A percentile compares a stretch with the other conserved stretches of the same genome.
phyloP scores from a whole-genome alignment of 495 filamentous ascomycete species.

The Neurospora discreta region DNA sequence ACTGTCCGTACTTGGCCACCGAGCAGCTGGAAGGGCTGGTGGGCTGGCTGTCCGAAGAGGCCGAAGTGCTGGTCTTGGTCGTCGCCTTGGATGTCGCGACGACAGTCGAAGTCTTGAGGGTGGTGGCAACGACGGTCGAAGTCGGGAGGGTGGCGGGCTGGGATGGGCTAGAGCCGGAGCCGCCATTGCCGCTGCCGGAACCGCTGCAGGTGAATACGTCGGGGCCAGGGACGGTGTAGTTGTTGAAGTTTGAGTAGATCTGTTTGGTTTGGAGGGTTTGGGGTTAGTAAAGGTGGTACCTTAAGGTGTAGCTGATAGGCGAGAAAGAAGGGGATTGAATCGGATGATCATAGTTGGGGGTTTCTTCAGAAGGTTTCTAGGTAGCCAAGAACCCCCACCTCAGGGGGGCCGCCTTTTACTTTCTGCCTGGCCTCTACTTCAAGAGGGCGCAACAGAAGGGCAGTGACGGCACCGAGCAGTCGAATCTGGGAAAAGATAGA shows the following conservation, averaged over 20 bases:
- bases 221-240: conserved; percentile 22
- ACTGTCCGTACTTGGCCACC: conserved; percentile 26
- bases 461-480: no score
- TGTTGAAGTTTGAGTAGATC: conserved; percentile 21
- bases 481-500: background rate
- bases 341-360: background rate
- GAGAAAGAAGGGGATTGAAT: no score
- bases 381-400: no score
- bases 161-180: background rate
- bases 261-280: background rate
- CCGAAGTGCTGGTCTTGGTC: background rate
- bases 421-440: no score
- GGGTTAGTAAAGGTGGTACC: background rate
- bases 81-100: background rate
- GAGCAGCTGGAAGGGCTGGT: conserved; percentile 4
- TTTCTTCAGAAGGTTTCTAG: background rate
- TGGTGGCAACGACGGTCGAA: background rate
- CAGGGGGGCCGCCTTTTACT: no score
- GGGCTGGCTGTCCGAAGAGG: background rate
- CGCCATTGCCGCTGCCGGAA: background rate
- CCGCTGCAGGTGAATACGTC: conserved; percentile 14
- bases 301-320: no score
- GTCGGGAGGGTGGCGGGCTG: background rate
- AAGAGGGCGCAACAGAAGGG: no score
- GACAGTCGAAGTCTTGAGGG: background rate